Evolutionary conservation across 768 basidiomycete genomes (phyloP).

Genomic region (Calvatia gigantea): DNA sequence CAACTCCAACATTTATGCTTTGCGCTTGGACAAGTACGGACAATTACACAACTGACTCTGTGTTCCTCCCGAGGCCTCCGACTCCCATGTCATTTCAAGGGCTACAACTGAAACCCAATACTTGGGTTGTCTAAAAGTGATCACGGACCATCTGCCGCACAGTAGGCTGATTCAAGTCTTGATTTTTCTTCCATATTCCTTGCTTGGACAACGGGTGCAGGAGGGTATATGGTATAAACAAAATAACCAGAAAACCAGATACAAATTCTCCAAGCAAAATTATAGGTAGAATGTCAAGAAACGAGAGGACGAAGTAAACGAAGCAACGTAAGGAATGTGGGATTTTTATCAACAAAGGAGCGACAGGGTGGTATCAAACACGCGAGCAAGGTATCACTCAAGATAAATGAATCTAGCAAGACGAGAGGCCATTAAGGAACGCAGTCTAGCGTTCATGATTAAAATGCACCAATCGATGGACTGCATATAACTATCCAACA

Average conservation of each 20-base stretch:
- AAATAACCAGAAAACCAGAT: background rate
- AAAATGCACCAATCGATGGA: constrained; percentile 30
- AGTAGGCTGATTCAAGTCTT: no score
- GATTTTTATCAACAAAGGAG: background rate
- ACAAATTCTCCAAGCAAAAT: background rate
- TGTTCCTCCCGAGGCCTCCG: no score
- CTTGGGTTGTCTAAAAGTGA: no score
- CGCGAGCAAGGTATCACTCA: background rate
- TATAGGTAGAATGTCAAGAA: background rate
- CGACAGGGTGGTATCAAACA: background rate
- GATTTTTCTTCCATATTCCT: no score
- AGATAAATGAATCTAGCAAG: background rate
- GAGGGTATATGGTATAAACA: background rate
- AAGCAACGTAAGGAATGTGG: background rate
- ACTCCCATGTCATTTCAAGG: no score
- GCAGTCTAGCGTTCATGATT: background rate
- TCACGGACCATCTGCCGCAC: no score
- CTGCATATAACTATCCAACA: constrained; percentile 28
- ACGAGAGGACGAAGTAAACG: background rate
- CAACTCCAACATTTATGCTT: no score
- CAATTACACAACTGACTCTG: no score
- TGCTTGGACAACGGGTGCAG: background rate
- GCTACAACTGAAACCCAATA: no score
- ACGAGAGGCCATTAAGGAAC: background rate
- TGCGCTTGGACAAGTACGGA: no score